These are phyloP conservation scores for Laguncularia racemosa DNA, from an alignment of 345 rosid genomes.

Conservation along the genomic window DNA sequence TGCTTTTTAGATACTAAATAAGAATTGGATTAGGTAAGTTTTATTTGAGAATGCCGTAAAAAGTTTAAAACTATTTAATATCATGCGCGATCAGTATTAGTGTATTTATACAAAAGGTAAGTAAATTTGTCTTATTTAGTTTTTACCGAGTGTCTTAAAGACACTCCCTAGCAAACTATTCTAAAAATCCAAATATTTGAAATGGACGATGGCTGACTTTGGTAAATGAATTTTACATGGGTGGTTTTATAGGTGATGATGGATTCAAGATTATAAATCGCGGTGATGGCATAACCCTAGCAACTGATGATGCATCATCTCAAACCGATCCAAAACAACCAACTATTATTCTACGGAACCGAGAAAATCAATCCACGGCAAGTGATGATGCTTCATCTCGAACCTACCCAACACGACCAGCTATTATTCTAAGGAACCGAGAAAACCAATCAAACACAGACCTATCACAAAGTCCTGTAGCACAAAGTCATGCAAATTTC, in stretches of 20 bases:
- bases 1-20: no score
- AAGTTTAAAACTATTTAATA: no score
- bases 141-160: no score
- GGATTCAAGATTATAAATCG: slow-evolving; percentile 37
- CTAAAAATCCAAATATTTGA: background rate
- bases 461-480: slow-evolving; percentile 19
- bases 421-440: slow-evolving; percentile 17
- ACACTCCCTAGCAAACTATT: background rate
- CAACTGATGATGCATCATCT: slow-evolving; percentile 18
- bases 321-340: slow-evolving; percentile 14
- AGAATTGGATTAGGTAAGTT: no score
- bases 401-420: slow-evolving; percentile 12
- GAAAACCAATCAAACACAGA: slow-evolving; percentile 19
- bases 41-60: no score
- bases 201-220: background rate
- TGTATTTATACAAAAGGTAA: no score
- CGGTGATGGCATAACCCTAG: slow-evolving; percentile 15
- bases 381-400: slow-evolving; percentile 18
- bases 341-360: slow-evolving; percentile 15
- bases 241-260: slow-evolving; percentile 10
- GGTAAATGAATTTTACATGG: background rate
- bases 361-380: slow-evolving; percentile 17
- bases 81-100: no score
- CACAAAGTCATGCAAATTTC: slow-evolving; percentile 20
- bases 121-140: no score